These are phyloP conservation scores for Rhodotorula sp. DNA, from an alignment of 1,284 basidiomycete species.

Conservation along the genomic window DNA sequence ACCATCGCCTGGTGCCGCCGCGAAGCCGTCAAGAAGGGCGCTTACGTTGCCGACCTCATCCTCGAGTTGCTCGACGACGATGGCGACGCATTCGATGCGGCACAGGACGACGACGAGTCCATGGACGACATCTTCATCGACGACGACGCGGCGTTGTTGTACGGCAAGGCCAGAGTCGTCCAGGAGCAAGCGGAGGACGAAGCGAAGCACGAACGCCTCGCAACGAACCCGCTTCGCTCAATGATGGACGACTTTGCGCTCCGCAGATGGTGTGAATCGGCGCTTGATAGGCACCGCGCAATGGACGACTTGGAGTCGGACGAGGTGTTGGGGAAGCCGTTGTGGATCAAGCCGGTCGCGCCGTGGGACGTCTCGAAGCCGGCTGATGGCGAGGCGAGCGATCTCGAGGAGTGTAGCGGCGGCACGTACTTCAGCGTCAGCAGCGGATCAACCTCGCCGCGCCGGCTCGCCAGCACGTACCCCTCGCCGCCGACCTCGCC, in stretches of 20 bases:
- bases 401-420: not conserved
- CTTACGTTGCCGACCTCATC: slow-evolving; percentile 13
- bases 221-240: slow-evolving; percentile 16
- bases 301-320: slow-evolving; percentile 4
- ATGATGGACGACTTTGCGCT: slow-evolving; percentile 24
- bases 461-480: too few relatives aligned
- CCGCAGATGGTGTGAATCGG: slow-evolving; percentile 20
- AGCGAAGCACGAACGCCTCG: slow-evolving; percentile 1
- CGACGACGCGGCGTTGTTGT: not conserved
- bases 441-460: too few relatives aligned
- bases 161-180: not conserved
- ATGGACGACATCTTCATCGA: not conserved
- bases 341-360: slow-evolving; percentile 4
- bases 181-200: slow-evolving; percentile 8
- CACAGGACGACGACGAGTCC: not conserved
- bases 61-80: slow-evolving; percentile 29
- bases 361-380: slow-evolving; percentile 1
- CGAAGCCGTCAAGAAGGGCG: slow-evolving; percentile 6
- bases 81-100: slow-evolving; percentile 15
- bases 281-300: slow-evolving; percentile 13
- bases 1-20: slow-evolving; percentile 23
- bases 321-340: not conserved
- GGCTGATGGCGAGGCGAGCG: not conserved
- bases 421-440: not conserved
- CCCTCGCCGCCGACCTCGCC: slow-evolving; percentile 13